Evolutionary conservation across 2,329 filamentous ascomycete genomes (phyloP), one percentile per base, ranked within the genome.

Genomic region (Aureobasidium namibiae): DNA sequence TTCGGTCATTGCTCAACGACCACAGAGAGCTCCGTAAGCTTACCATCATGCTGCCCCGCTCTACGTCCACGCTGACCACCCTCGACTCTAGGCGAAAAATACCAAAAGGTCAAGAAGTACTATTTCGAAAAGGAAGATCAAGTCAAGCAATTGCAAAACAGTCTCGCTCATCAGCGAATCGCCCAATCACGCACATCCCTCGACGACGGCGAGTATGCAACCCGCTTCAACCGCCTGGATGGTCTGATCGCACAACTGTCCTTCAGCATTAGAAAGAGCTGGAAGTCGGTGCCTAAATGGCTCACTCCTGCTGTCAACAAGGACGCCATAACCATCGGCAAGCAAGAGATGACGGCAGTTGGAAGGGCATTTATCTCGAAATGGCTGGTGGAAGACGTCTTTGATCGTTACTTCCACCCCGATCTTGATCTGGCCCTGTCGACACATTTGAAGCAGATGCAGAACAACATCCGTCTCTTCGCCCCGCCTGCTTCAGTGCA

Each of bases 321-420:
- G 56, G 92, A 95, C 67, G 92, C 91, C 0, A 80, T 95, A 57
- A 83, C 86, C 67, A 90, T 87, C 10, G 94, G 92, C 62, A 95
- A 92, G 69, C 92, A 96, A 72, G 94, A 99, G 73, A 99, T 99
- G 94, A 97, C 91, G 7, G 92, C 92, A 5, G 88, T 95, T 24
- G 94, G 94, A 16, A 85, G 92, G 57, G 91, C 92, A 13, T 85
- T 92, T 64, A 91, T 99, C 65, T 89, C 89, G 29, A 84, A 86
- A 61, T 99, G 92, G 90, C 76, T 99, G 6, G 86, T 92, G 24
- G 90, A 96, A 48, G 90, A 95, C 69, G 83, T 97, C 44, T 95
- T 97, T 71, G 86, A 95, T 71, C 86, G 87, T 57, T 92, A 88
- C 73, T 97, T 99, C 75, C 94, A 99, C 69, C 94, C 94, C 0